These are phyloP conservation scores for Mycena latifolia DNA, from an alignment of 768 basidiomycete genomes.

Conservation along the genomic window DNA sequence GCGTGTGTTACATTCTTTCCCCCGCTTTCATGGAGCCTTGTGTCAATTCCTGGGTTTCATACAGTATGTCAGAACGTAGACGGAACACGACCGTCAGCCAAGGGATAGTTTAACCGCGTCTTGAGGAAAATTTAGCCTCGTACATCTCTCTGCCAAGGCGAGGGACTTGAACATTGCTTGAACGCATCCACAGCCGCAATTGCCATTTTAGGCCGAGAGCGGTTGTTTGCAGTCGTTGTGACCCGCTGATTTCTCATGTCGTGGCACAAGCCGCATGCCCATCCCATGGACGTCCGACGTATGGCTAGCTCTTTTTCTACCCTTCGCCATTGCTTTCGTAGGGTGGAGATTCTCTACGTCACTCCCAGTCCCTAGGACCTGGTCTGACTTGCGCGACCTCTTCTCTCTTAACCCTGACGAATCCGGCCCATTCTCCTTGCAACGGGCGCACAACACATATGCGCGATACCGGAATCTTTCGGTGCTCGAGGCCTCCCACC, in stretches of 20 bases:
- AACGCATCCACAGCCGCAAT: not conserved
- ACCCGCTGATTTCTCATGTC: not conserved
- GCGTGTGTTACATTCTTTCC: too few species aligned
- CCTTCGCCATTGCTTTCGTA: conserved; percentile 49
- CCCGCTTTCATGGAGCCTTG: too few species aligned
- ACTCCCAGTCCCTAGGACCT: conserved; percentile 35
- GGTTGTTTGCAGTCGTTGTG: not conserved
- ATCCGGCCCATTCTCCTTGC: conserved; percentile 56
- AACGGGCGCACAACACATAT: conserved; percentile 59
- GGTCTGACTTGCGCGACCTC: conserved; percentile 44
- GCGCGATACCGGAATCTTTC: conserved; percentile 57
- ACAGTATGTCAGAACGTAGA: too few species aligned
- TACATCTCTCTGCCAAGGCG: too few species aligned
- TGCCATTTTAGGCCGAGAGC: not conserved
- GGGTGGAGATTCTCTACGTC: conserved; percentile 42
- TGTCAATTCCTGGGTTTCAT: too few species aligned
- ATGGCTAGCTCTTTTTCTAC: conserved; percentile 53
- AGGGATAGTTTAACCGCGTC: too few species aligned
- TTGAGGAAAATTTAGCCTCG: too few species aligned
- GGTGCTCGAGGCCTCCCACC: conserved; percentile 52
- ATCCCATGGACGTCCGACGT: conserved; percentile 48
- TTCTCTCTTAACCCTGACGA: conserved; percentile 40
- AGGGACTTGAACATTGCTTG: too few species aligned
- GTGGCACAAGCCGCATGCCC: conserved; percentile 12
- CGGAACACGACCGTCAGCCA: too few species aligned